Conservation (phyloP, 257 asterid species). For the Plectranthus barbatus region DNA sequence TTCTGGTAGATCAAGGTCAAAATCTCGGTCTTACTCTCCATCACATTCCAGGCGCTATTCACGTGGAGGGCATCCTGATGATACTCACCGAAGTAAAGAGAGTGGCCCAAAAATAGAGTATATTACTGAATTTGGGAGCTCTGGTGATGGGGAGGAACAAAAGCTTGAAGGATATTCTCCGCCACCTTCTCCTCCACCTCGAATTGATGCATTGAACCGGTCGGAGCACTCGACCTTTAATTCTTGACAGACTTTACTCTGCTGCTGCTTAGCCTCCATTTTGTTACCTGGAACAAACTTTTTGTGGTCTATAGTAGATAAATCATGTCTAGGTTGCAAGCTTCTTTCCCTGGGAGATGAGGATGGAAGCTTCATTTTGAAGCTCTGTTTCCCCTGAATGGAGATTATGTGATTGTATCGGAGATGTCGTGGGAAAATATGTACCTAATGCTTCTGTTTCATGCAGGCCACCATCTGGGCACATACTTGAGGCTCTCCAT, state of each 20-base stretch:
- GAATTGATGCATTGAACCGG: constrained; percentile 73
- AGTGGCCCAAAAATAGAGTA: constrained; percentile 80
- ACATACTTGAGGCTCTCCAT: constrained; percentile 95
- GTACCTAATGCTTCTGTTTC: constrained; percentile 48
- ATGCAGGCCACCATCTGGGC: constrained; percentile 92
- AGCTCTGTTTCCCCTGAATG: constrained; percentile 40
- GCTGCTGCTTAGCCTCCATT: constrained; percentile 78
- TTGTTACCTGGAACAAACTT: constrained; percentile 48
- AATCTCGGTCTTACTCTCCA: constrained; percentile 85
- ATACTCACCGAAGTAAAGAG: constrained; percentile 58
- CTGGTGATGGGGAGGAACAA: constrained; percentile 57
- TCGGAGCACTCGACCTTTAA: constrained; percentile 99
- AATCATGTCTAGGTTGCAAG: constrained; percentile 38
- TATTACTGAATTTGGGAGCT: constrained; percentile 93
- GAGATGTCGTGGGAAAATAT: constrained; percentile 19
- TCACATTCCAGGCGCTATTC: constrained; percentile 57
- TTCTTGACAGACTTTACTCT: constrained; percentile 78
- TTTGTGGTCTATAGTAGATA: constrained; percentile 46
- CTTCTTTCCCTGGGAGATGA: constrained; percentile 38
- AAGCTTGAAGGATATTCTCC: constrained; percentile 91
- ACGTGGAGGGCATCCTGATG: constrained; percentile 56
- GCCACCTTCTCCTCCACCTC: constrained; percentile 80
- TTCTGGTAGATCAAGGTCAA: constrained; percentile 57
- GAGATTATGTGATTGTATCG: constrained; percentile 40
- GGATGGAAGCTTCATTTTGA: constrained; percentile 42